These are phyloP conservation scores for Fusarium lyarnte DNA, from an alignment of 2,329 filamentous ascomycete genomes.

Conservation along the genomic window DNA sequence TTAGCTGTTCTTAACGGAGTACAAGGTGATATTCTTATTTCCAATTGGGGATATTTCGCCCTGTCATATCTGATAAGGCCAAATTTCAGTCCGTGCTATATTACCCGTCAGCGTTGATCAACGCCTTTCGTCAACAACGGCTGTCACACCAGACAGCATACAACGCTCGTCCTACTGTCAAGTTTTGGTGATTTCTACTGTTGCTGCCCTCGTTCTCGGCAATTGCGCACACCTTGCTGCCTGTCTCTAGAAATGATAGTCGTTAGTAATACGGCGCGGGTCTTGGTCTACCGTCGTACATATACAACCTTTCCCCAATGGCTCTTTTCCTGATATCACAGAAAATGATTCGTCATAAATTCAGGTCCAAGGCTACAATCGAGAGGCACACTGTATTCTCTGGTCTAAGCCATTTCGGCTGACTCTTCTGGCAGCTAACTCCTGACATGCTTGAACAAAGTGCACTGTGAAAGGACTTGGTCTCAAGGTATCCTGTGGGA, in stretches of 20 bases:
- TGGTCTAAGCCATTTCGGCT: constrained; percentile 12
- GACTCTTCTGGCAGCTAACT: constrained; percentile 17
- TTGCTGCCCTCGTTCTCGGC: constrained; percentile 3
- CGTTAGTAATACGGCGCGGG: constrained; percentile 17
- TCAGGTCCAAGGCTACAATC: constrained; percentile 9
- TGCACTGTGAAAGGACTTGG: constrained; percentile 33
- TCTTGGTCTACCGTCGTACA: constrained; percentile 8
- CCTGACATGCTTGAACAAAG: neutral
- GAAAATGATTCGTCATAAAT: constrained; percentile 41
- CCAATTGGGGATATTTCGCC: neutral
- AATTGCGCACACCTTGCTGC: constrained; percentile 8
- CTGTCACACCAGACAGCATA: constrained; percentile 9
- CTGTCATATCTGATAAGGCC: constrained; percentile 25
- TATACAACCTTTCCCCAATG: neutral
- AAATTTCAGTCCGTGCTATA: neutral
- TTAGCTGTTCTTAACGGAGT: neutral
- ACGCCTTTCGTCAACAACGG: constrained; percentile 7
- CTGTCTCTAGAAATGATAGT: constrained; percentile 16
- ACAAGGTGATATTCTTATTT: constrained; percentile 12
- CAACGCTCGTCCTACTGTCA: neutral
- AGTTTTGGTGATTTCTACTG: neutral
- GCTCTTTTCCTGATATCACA: constrained; percentile 15
- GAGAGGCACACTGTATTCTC: neutral
- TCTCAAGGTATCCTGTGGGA: neutral
- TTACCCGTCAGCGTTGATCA: neutral